Evolutionary conservation across 1,284 basidiomycete species (phyloP).

Genomic region (Pyrrhoderma lamaoense): DNA sequence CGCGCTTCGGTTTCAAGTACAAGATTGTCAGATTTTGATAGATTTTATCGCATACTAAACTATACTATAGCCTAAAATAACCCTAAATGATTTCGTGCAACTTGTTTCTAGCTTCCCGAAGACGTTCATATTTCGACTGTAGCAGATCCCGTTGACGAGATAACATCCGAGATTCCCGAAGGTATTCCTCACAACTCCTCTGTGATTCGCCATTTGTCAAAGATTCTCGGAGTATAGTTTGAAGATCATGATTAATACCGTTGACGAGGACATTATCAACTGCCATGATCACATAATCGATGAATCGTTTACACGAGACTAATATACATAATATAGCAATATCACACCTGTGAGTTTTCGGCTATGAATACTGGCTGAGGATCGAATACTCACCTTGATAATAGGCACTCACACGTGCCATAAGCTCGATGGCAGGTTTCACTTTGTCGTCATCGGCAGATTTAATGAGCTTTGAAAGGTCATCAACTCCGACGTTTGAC

Average conservation of each 20-base stretch:
- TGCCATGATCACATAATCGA: slow-evolving; percentile 53
- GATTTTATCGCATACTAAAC: no score
- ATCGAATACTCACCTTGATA: slow-evolving; percentile 47
- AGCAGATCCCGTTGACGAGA: slow-evolving; percentile 42
- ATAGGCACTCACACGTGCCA: slow-evolving; percentile 66
- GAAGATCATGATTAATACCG: slow-evolving; percentile 26
- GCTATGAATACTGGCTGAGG: neutral
- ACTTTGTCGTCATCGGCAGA: slow-evolving; percentile 44
- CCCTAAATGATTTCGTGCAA: no score
- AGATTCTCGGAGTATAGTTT: slow-evolving; percentile 36
- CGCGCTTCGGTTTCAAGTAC: no score
- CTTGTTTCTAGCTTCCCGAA: no score
- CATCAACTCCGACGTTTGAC: slow-evolving; percentile 31
- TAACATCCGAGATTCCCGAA: slow-evolving; percentile 48
- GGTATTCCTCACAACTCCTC: slow-evolving; percentile 42
- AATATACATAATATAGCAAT: no score
- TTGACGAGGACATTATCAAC: slow-evolving; percentile 56
- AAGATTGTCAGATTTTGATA: no score
- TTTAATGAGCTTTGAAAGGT: slow-evolving; percentile 48
- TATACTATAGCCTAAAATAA: no score
- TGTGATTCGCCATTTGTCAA: slow-evolving; percentile 41
- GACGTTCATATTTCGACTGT: slow-evolving; percentile 36
- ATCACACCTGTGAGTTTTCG: neutral
- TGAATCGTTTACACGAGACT: slow-evolving; percentile 67
- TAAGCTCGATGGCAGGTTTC: slow-evolving; percentile 53